Evolutionary conservation across 345 rosid genomes (phyloP).

Genomic region (Litchi chinensis): DNA sequence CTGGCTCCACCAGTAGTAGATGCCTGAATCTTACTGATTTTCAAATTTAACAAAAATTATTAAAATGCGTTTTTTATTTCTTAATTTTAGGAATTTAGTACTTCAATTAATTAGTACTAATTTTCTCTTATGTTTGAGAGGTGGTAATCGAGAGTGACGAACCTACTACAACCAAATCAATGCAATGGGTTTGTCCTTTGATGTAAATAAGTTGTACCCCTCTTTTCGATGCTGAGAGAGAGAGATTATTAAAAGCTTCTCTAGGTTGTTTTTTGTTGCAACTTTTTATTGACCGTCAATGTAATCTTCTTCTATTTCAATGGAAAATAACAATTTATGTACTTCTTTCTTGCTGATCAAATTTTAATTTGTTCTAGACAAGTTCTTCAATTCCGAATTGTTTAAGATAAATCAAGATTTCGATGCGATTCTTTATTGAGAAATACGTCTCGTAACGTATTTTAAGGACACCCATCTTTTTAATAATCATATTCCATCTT

Average conservation of each 20-base stretch:
- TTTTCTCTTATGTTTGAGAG: background rate
- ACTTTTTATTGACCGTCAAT: background rate
- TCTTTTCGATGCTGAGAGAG: background rate
- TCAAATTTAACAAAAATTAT: background rate
- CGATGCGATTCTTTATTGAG: background rate
- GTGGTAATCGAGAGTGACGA: background rate
- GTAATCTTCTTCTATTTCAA: background rate
- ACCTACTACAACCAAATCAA: background rate
- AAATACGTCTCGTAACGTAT: no score
- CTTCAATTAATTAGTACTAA: constrained; percentile 11
- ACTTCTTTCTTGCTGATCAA: background rate
- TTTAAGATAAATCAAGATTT: no score
- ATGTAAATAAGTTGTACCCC: constrained; percentile 12
- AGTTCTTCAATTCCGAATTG: background rate
- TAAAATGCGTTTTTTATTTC: background rate
- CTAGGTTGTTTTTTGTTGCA: constrained; percentile 17
- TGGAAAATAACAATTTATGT: background rate
- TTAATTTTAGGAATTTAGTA: background rate
- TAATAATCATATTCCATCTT: no score
- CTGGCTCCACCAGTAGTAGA: constrained; percentile 64
- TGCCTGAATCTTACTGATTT: constrained; percentile 36
- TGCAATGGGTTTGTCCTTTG: background rate
- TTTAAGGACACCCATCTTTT: no score
- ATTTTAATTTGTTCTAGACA: background rate
- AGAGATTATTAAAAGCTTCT: background rate